Conservation (phyloP, 2,329 filamentous ascomycete genomes). For the Leptographium lundbergii region DNA sequence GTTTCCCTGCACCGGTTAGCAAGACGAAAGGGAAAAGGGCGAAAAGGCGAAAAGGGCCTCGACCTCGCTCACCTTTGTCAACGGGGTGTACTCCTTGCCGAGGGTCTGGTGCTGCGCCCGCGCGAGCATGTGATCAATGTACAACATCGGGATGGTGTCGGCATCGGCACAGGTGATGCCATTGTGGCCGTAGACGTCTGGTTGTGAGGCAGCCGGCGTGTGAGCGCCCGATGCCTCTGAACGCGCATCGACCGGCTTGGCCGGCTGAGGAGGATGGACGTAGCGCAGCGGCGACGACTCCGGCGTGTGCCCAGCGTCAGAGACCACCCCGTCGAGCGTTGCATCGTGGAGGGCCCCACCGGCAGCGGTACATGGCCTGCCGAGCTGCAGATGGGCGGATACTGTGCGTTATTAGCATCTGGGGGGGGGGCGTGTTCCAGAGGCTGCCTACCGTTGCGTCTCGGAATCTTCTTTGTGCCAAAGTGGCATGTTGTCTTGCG, state of each 20-base stretch:
- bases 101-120: slow-evolving; percentile 6
- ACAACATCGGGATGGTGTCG: slow-evolving; percentile 13
- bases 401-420: background rate
- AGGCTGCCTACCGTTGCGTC: slow-evolving; percentile 4
- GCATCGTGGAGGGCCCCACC: background rate
- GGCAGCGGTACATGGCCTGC: background rate
- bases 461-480: slow-evolving; percentile 8
- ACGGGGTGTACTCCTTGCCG: slow-evolving; percentile 10
- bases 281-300: background rate
- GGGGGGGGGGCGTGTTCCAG: background rate
- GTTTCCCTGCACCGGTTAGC: slow-evolving; percentile 13
- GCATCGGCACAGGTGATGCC: background rate
- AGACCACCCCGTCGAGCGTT: background rate
- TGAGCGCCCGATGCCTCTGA: background rate
- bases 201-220: background rate
- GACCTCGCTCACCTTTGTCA: slow-evolving; percentile 17
- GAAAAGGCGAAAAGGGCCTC: no score
- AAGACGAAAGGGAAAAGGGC: background rate
- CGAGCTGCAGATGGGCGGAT: background rate
- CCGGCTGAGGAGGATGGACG: background rate
- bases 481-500: slow-evolving; percentile 9
- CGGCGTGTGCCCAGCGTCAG: background rate
- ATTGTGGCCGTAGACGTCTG: background rate
- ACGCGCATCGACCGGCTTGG: background rate
- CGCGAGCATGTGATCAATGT: slow-evolving; percentile 17